These are phyloP conservation scores for Pholiota microspora DNA, from an alignment of 768 basidiomycete species.

Conservation along the genomic window DNA sequence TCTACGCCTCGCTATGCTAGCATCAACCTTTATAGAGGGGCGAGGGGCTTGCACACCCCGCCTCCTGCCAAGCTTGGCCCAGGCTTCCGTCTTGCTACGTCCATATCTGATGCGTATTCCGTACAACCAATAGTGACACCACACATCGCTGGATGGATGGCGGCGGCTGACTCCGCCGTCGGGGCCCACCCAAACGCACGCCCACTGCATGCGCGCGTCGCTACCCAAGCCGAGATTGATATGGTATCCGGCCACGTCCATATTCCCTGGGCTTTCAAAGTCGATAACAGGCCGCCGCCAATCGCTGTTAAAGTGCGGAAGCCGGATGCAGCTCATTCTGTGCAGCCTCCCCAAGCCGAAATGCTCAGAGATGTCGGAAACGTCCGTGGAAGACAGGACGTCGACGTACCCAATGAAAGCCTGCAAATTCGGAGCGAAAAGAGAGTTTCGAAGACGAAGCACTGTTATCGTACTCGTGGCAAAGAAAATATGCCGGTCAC, in stretches of 20 bases:
- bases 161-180: conserved; percentile 24
- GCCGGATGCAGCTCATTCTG: conserved; percentile 2
- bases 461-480: conserved; percentile 8
- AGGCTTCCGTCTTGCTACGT: background rate
- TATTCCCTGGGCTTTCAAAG: conserved; percentile 21
- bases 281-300: conserved; percentile 8
- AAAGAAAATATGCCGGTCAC: conserved; percentile 16
- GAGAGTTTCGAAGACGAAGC: conserved; percentile 6
- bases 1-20: conserved; percentile 14
- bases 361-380: conserved; percentile 14
- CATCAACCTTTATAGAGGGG: conserved; percentile 3
- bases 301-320: conserved; percentile 14
- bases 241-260: conserved; percentile 24
- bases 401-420: background rate
- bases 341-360: background rate
- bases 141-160: conserved; percentile 21
- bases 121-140: conserved; percentile 12
- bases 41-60: conserved; percentile 6
- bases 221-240: conserved; percentile 22
- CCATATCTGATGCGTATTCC: background rate
- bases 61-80: conserved; percentile 2
- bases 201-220: conserved; percentile 20
- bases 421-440: background rate
- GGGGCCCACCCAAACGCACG: conserved; percentile 22
- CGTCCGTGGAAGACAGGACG: background rate